A percentile compares a stretch with the other conserved stretches of the same genome.
Conservation (phyloP, 352 stramenopile species). For the Pythium scleroteichum region DNA sequence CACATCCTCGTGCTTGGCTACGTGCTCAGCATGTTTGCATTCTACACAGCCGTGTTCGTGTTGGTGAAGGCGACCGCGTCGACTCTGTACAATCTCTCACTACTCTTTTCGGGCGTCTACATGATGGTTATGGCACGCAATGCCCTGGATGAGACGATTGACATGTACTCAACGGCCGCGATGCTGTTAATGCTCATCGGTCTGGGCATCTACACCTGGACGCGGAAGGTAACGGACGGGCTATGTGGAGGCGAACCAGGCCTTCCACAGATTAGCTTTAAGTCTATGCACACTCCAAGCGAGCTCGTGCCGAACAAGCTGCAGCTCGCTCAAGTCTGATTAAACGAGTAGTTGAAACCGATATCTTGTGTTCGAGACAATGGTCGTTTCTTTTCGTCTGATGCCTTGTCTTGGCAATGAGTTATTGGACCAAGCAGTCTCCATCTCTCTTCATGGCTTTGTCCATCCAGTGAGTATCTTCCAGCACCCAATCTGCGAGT, state of each 20-base stretch:
- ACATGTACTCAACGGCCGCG: slow-evolving; percentile 20
- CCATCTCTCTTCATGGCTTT: neutral
- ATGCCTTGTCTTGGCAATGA: neutral
- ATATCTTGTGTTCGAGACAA: neutral
- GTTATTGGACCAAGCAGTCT: neutral
- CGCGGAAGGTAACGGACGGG: slow-evolving; percentile 15
- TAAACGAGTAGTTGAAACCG: neutral
- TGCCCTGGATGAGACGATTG: slow-evolving; percentile 30
- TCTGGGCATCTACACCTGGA: slow-evolving; percentile 32
- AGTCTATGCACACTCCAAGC: slow-evolving; percentile 29
- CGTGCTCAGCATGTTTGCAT: slow-evolving; percentile 36
- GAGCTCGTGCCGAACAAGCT: slow-evolving; percentile 27
- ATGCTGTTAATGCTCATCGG: slow-evolving; percentile 37
- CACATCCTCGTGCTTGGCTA: slow-evolving; percentile 36
- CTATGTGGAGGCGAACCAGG: neutral
- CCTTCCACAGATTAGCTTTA: slow-evolving; percentile 30
- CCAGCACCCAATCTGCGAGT: neutral
- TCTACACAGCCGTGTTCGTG: slow-evolving; percentile 42
- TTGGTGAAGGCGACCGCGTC: slow-evolving; percentile 32
- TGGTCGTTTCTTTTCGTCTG: neutral
- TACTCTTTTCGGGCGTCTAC: slow-evolving; percentile 44
- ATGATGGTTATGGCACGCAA: slow-evolving; percentile 32
- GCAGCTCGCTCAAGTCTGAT: slow-evolving; percentile 21
- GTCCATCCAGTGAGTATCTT: neutral
- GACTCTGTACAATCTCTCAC: slow-evolving; percentile 39